phyloP scores from a whole-genome alignment of 306 rosid genomes.

The Hippophae rhamnoides region DNA sequence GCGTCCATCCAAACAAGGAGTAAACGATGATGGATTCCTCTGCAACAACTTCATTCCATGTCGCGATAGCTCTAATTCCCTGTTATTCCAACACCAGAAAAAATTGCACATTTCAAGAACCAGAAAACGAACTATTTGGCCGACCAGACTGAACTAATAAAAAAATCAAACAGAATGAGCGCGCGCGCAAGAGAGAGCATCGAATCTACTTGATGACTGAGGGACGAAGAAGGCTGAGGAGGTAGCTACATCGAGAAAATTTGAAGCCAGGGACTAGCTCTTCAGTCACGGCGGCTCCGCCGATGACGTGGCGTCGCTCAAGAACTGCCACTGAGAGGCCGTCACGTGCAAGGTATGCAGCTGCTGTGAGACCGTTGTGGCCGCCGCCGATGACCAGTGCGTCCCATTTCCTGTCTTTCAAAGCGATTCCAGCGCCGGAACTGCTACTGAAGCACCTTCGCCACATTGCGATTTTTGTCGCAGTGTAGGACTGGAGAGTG shows the following conservation, averaged over 20 bases:
- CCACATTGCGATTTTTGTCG: constrained; percentile 33
- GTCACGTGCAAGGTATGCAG: constrained; percentile 82
- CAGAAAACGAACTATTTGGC: no score
- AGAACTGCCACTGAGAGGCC: constrained; percentile 92
- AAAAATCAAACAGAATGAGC: background rate
- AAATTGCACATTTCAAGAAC: background rate
- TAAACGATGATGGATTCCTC: constrained; percentile 82
- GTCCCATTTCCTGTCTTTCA: constrained; percentile 77
- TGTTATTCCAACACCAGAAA: constrained; percentile 8
- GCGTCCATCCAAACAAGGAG: constrained; percentile 84
- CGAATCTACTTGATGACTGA: constrained; percentile 43
- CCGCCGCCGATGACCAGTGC: constrained; percentile 84
- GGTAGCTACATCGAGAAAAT: constrained; percentile 91
- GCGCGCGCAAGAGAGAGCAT: background rate
- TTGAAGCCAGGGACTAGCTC: constrained; percentile 80
- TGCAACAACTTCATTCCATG: constrained; percentile 80
- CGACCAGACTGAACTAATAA: background rate
- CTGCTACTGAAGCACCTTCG: constrained; percentile 45
- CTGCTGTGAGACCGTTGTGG: constrained; percentile 89
- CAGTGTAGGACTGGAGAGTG: no score
- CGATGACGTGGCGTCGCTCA: constrained; percentile 80
- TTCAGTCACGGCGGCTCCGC: constrained; percentile 89
- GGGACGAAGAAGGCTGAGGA: constrained; percentile 88
- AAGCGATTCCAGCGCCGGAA: constrained; percentile 6
- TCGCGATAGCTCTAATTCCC: constrained; percentile 59